Percentiles rank a stretch among this genome's conserved stretches.
Evolutionary conservation across 345 rosid genomes (phyloP).

Genomic region (Schrenkiella parvula): DNA sequence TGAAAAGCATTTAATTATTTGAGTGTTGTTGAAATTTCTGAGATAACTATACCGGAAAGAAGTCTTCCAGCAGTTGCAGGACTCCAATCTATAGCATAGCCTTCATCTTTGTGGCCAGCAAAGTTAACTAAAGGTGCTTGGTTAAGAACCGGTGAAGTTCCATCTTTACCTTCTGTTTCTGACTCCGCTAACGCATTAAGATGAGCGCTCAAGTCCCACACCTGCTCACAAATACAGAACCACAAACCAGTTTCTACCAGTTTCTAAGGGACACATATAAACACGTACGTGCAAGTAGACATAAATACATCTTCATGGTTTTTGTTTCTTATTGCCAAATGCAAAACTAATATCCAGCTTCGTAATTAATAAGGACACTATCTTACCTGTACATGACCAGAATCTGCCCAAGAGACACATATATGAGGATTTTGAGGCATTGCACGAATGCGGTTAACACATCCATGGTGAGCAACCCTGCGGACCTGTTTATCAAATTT

Average conservation of each 20-base stretch:
- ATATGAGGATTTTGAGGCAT: conserved; percentile 88
- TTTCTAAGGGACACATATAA: background rate
- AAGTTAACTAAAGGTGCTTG: conserved; percentile 76
- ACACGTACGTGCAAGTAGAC: background rate
- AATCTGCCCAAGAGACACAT: conserved; percentile 92
- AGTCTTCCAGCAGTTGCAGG: conserved; percentile 80
- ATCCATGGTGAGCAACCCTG: conserved; percentile 80
- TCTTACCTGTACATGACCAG: conserved; percentile 85
- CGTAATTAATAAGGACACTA: background rate
- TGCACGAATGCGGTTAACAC: conserved; percentile 85
- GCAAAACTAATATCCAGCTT: background rate
- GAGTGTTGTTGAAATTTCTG: background rate
- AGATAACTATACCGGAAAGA: conserved; percentile 54
- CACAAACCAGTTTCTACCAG: background rate
- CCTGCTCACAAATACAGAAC: conserved; percentile 38
- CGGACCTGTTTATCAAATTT: conserved; percentile 47
- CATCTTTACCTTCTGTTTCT: conserved; percentile 54
- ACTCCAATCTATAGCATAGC: conserved; percentile 92
- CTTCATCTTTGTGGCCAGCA: conserved; percentile 91
- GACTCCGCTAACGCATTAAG: conserved; percentile 71
- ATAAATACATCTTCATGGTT: background rate
- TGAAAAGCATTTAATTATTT: background rate
- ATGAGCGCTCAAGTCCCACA: conserved; percentile 87
- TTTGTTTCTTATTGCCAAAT: background rate
- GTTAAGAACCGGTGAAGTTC: conserved; percentile 57